Conservation (phyloP, 2,329 filamentous ascomycete species). For the Alternaria incomplexa region DNA sequence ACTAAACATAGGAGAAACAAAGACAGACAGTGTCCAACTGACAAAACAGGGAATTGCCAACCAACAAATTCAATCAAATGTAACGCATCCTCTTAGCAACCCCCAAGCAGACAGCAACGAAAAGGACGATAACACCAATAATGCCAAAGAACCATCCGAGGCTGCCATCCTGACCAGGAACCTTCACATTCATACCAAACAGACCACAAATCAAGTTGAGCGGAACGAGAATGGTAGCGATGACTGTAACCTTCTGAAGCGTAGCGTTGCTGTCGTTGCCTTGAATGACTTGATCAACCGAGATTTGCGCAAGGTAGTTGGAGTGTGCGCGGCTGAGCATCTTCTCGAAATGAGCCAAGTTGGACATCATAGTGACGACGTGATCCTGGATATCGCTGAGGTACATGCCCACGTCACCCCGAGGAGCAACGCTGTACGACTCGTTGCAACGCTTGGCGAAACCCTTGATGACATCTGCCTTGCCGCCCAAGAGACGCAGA, state of each 20-base stretch:
- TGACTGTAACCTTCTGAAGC: constrained; percentile 91
- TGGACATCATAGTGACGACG: constrained; percentile 99
- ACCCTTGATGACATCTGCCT: constrained; percentile 96
- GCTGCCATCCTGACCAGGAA: constrained; percentile 65
- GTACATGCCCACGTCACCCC: constrained; percentile 95
- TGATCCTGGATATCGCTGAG: constrained; percentile 98
- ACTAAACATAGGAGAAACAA: not conserved
- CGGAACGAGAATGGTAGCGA: constrained; percentile 94
- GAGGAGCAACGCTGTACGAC: constrained; percentile 91
- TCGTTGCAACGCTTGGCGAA: constrained; percentile 99
- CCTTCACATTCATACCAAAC: constrained; percentile 85
- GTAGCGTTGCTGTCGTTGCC: constrained; percentile 88
- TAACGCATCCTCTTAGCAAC: constrained; percentile 53
- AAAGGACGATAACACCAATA: constrained; percentile 59
- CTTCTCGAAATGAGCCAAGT: constrained; percentile 94
- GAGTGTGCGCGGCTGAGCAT: constrained; percentile 92
- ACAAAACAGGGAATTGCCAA: not conserved
- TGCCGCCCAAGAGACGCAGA: constrained; percentile 90
- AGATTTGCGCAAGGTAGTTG: constrained; percentile 95
- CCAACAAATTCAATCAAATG: constrained; percentile 37
- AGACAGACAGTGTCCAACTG: not conserved
- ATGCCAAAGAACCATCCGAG: constrained; percentile 68
- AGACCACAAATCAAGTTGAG: constrained; percentile 89
- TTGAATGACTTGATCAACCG: constrained; percentile 86
- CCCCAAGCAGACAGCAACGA: constrained; percentile 49